A percentile compares a stretch with the other conserved stretches of the same genome.
Conservation (phyloP, 2,329 filamentous ascomycete species). For the Tolypocladium ovalisporum region DNA sequence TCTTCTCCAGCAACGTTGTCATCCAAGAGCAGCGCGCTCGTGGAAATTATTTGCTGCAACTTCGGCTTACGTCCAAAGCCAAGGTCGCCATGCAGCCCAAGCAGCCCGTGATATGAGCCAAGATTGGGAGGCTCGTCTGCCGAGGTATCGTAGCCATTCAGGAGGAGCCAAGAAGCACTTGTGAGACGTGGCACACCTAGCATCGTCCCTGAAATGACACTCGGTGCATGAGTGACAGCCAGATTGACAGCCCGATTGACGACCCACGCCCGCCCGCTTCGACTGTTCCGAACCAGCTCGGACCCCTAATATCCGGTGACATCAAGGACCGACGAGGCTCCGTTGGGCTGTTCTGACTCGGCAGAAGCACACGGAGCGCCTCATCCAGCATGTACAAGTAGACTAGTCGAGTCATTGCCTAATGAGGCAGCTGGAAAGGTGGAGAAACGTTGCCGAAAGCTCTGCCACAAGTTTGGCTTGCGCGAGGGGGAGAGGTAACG, state of each 20-base stretch:
- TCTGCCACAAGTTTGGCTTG: no score
- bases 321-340: not conserved
- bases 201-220: not conserved
- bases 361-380: not conserved
- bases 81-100: not conserved
- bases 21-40: not conserved
- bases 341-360: not conserved
- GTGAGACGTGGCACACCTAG: not conserved
- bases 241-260: not conserved
- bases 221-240: not conserved
- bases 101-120: not conserved
- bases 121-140: not conserved
- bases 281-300: not conserved
- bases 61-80: not conserved
- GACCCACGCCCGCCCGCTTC: not conserved
- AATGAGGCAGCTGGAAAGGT: not conserved
- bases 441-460: not conserved
- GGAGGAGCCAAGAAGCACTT: not conserved
- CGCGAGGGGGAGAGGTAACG: not conserved
- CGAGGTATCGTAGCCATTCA: not conserved
- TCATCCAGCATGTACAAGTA: not conserved
- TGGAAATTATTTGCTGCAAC: not conserved
- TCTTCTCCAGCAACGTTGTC: not conserved
- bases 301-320: not conserved
- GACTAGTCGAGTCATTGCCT: not conserved